Evolutionary conservation across 192 early-diverging fungal species (phyloP), one percentile per base, ranked within the genome.

Genomic region (Linnemannia elongata): DNA sequence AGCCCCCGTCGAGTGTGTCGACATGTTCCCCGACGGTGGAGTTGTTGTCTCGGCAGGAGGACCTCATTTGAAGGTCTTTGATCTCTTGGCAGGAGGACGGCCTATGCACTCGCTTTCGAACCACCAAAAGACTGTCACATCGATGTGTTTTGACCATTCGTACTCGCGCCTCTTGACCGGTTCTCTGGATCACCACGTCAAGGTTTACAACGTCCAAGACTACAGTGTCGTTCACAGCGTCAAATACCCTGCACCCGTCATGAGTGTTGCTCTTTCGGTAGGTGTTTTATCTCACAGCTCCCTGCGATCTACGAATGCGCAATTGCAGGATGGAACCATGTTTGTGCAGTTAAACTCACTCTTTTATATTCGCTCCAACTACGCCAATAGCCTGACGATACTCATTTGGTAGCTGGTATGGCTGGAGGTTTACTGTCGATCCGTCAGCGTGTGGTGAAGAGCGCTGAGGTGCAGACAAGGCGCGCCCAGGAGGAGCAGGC

Each of bases 41-140:
- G 92, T 97, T 35, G 82, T 96, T 27, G 96, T 97, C 1, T 93
- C 96, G 20, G 93, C 94, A 39, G 95, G 95, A 57, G 95, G 96
- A 38, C 95, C 97, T 60, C 89, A 81, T 38, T 82, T 99, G 60
- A 97, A 96, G 74, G 89, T 99, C 35, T 98, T 96, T 94, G 98
- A 99, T 86, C 89, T 96, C 36, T 88, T 97, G 47, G 91, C 92
- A 74, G 97, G 96, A 63, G 96, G 97, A 55, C 89, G 94, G 35
- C 88, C 91, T n/a, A 81, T 98, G 78, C 92, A 94, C 47, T 92
- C 92, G 35, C 82, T 99, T 30, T 93, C 93, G 39, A 99, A 98
- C 89, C 97, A 98, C 85, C 96, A 98, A 91, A 99, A 99, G 92
- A 97, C 96, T 9, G 95, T 99, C 80, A 99, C 98, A 10, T 93